phyloP scores from a whole-genome alignment of 2,329 filamentous ascomycete genomes.

The Pseudocercospora ulei region DNA sequence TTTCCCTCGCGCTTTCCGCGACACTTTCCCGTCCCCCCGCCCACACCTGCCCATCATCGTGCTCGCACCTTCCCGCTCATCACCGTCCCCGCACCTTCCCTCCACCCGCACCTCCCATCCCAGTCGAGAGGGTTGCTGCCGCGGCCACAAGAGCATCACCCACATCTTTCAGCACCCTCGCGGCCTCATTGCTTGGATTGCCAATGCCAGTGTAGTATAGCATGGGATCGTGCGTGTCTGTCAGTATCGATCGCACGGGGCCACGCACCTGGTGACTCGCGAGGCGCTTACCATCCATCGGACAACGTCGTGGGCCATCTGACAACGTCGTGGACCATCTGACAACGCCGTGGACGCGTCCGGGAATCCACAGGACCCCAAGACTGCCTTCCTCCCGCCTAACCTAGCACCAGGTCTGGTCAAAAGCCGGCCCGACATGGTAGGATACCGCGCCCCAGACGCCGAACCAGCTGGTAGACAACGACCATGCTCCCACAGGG shows the following conservation, averaged over 20 bases:
- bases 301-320: slow-evolving; percentile 34
- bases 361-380: slow-evolving; percentile 33
- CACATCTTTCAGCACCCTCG: slow-evolving; percentile 30
- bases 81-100: too few species aligned
- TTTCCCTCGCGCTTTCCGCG: too few species aligned
- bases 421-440: slow-evolving; percentile 36
- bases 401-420: slow-evolving; percentile 41
- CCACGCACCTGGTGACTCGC: slow-evolving; percentile 24
- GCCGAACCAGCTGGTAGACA: slow-evolving; percentile 31
- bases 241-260: slow-evolving; percentile 37
- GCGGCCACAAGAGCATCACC: slow-evolving; percentile 32
- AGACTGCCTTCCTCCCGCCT: slow-evolving; percentile 41
- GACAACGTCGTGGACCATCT: too few species aligned
- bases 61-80: too few species aligned
- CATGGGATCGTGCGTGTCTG: too few species aligned
- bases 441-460: slow-evolving; percentile 40
- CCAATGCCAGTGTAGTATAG: slow-evolving; percentile 32
- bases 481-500: slow-evolving; percentile 23
- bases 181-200: slow-evolving; percentile 27
- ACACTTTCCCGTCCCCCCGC: too few species aligned
- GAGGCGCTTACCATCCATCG: slow-evolving; percentile 25
- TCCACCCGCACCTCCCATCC: neutral
- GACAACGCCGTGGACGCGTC: slow-evolving; percentile 32
- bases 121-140: slow-evolving; percentile 29
- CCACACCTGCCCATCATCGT: too few species aligned